Evolutionary conservation across 1,139 yeast genomes (phyloP), one percentile per base, ranked within the genome.

Genomic region (Candida mesenterica): DNA sequence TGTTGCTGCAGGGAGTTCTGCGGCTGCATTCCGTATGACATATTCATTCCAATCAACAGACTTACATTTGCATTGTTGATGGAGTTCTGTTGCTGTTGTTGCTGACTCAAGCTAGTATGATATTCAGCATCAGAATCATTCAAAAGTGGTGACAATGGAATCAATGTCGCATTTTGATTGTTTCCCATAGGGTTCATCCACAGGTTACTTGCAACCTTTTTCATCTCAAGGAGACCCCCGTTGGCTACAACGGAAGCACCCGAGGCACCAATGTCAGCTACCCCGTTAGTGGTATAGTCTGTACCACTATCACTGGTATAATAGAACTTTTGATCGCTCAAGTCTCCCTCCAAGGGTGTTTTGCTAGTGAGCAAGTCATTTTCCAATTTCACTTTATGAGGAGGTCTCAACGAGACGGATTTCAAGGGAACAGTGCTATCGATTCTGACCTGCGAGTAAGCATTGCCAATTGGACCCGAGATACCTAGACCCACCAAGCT

Each of bases 91-190:
- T 7, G 26, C 14, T 10, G 14, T 12, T 12, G 14, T 24, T 7
- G 23, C 7, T 19, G 26, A 19, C 9, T 19, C 22, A 19, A 19
- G 6, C 22, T 19, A 6, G 10, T 12, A n/a, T 15, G 17, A 25
- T 25, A 23, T 12, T 60, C 65, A 4, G 50, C 48, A 24, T 61
- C 66, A 8, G 55, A 48, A 35, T 62, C 71, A 37, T 65, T 65
- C 14, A 65, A 45, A 20, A 65, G 47, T 5, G 71, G 71, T 8
- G 68, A 61, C 30, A 65, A 51, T 4, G 70, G 69, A 14, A 65
- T 65, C 20, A 59, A 42, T 40, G 57, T 57, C 24, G 32, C 28
- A 25, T 12, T 12, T 15, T 12, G 28, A 19, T 6, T 19, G 9
- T 19, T 19, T 19, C 22, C 22, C 22, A 19, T 39, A 37, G 24